Base-by-base conservation (phyloP, 257 asterid genomes). In the Ilex asprella region DNA sequence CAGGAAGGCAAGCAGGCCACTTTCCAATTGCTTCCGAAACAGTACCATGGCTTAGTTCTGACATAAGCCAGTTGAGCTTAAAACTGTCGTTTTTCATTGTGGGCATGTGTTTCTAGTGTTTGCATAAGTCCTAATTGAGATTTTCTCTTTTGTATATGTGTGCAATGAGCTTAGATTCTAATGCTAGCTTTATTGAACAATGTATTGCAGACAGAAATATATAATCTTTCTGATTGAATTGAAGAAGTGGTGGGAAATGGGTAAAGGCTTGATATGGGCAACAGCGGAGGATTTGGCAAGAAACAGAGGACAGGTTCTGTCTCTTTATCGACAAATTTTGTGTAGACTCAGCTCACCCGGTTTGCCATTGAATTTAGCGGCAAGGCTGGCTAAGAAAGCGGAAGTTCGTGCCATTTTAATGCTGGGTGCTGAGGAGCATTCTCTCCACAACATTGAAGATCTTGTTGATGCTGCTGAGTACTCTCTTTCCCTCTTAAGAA, bases 381-480 rank as follows among this genome's bases (percentile, higher is more conserved):
- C 87, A 41, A 79, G 96, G 61, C 73, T 84, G 55, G 77, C 89
- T 10, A 82, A 76, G 81, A 86, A 84, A 70, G 96, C 96, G 3
- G 87, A 91, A 74, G 91, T 72, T 39, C 95, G 96, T 14, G 81
- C 91, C 67, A 78, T 82, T 46, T 88, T 88, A 66, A 47, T 88
- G 82, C 60, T 88, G 73, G 94, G 81, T 47, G 71, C 98, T 2
- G 94, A 91, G 67, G 98, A 91, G 73, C 75, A 75, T 58, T 86
- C 98, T 58, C 54, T 81, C 44, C 96, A 84, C 75, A 91, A 88
- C 82, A 88, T 91, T 61, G 76, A 82, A 73, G 96, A 91, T 56
- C 95, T 91, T 60, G 69, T 91, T n/a, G 94, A 73, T 73, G 82
- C 87, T 59, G 96, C 86, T 31, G 94, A 91, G 63, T 76, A 91